Conservation (phyloP, 169 alveolate genomes). For the Besnoitia besnoiti region DNA sequence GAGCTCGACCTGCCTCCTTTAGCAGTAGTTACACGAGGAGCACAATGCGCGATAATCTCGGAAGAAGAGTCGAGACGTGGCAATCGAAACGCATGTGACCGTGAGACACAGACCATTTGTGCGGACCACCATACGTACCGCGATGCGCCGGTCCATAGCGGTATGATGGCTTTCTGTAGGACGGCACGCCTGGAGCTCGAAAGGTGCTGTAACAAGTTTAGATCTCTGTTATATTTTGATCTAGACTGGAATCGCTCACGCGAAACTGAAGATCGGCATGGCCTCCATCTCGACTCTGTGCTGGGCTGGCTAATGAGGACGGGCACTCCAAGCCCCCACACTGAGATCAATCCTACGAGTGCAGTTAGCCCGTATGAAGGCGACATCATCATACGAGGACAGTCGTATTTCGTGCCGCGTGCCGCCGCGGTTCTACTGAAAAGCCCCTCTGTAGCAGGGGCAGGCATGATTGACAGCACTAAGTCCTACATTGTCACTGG, state of each 20-base stretch:
- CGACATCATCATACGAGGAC: not conserved
- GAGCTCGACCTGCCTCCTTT: not conserved
- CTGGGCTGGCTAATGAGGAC: not conserved
- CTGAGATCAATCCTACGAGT: not conserved
- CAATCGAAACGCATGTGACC: not conserved
- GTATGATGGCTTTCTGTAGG: constrained; percentile 80
- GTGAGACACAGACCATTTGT: not conserved
- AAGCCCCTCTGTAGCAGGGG: not conserved
- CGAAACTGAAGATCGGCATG: not conserved
- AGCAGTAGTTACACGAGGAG: constrained; percentile 13
- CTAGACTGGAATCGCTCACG: not conserved
- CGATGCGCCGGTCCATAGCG: constrained; percentile 56
- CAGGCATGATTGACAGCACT: not conserved
- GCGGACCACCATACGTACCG: not conserved
- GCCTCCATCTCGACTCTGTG: not conserved
- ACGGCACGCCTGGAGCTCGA: constrained; percentile 74
- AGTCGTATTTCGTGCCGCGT: constrained; percentile 14
- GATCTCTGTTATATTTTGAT: not conserved
- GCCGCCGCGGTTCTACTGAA: not conserved
- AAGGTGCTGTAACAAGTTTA: constrained; percentile 19
- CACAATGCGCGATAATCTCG: not conserved
- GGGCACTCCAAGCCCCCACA: not conserved
- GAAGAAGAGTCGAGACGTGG: not conserved
- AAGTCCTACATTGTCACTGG: constrained; percentile 70
- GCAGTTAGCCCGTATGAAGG: not conserved